Evolutionary conservation across 2,329 filamentous ascomycete species (phyloP), one percentile per base, ranked within the genome.

Genomic region (Claviceps humidiphila): DNA sequence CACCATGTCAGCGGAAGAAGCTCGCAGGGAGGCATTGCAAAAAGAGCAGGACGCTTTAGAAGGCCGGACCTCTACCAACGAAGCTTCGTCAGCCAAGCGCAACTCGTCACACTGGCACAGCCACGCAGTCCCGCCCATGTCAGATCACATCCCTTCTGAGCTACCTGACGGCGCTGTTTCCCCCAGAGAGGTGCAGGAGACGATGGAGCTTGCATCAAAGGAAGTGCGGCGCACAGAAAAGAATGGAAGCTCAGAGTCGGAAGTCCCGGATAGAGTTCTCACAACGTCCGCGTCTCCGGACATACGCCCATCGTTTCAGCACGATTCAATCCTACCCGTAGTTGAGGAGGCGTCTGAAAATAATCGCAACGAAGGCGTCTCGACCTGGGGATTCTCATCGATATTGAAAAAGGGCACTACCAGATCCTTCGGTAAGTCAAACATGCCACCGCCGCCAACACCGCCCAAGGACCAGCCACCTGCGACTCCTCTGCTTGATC

Each of bases 311-410:
- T 68, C 77, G 71, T 22, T 76, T 71, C 61, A 74, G 74, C 84
- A 60, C 64, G 81, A 65, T 61, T 64, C 64, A 62, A 76, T 69
- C 1, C 71, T 97, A 2, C 91, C 91, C 0, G 84, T 96, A 9
- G 89, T 97, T 6, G 87, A 95, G 59, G 91, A 97, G 68, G 85
- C 82, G n/a, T 86, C 82, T 5, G 91, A 96, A 66, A 83, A 76
- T 51, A 80, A 78, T 61, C 74, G 74, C 22, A 69, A 71, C 53
- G 78, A 76, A 47, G 64, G 45, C 5, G 20, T n/a, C 7, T 40
- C 53, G n/a, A 20, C 26, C 4, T 49, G 51, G 53, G 71, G 72
- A 1, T 54, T 64, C 37, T 74, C 73, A 2, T 71, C 74, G 0
- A 67, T 67, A 17, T 44, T 54, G n/a, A 54, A 47, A 37, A 51